These are phyloP conservation scores for Clarkia xantiana DNA, from an alignment of 345 rosid species.

Conservation along the genomic window DNA sequence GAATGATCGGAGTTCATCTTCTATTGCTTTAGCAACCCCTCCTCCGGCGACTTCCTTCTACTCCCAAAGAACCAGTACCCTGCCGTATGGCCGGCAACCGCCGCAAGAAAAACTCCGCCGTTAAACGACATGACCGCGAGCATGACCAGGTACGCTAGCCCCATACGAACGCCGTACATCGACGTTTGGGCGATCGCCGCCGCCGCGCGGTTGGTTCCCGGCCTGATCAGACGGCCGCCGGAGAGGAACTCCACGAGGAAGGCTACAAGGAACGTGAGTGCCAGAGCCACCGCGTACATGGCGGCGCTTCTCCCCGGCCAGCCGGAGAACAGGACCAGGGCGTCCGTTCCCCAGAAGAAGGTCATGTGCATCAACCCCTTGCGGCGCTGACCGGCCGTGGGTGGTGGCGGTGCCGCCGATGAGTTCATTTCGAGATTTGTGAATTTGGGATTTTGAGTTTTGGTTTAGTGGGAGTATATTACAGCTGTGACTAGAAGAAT, in stretches of 20 bases:
- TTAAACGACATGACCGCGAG: slow-evolving; percentile 68
- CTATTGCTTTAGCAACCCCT: background rate
- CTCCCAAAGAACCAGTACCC: slow-evolving; percentile 53
- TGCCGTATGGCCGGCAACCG: slow-evolving; percentile 56
- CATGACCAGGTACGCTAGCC: slow-evolving; percentile 55
- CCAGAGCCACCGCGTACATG: slow-evolving; percentile 55
- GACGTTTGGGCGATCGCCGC: slow-evolving; percentile 38
- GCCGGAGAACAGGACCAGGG: slow-evolving; percentile 45
- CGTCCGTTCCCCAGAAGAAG: slow-evolving; percentile 57
- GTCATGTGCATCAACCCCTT: slow-evolving; percentile 15
- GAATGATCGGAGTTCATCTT: background rate
- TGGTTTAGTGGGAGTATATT: too few relatives aligned
- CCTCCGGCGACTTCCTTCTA: slow-evolving; percentile 22
- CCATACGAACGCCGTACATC: slow-evolving; percentile 32
- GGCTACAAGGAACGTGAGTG: slow-evolving; percentile 45
- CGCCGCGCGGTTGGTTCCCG: slow-evolving; percentile 36
- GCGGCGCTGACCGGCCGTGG: too few relatives aligned
- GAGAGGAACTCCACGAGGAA: slow-evolving; percentile 44
- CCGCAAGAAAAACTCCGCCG: slow-evolving; percentile 59
- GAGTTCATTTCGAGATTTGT: too few relatives aligned
- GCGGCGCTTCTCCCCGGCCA: slow-evolving; percentile 57
- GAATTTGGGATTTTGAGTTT: too few relatives aligned
- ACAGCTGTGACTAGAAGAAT: too few relatives aligned
- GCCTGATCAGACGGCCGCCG: slow-evolving; percentile 27
- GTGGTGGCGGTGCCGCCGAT: too few relatives aligned